Evolutionary conservation across 768 basidiomycete genomes (phyloP).

Genomic region (Asterophora lycoperdoides): DNA sequence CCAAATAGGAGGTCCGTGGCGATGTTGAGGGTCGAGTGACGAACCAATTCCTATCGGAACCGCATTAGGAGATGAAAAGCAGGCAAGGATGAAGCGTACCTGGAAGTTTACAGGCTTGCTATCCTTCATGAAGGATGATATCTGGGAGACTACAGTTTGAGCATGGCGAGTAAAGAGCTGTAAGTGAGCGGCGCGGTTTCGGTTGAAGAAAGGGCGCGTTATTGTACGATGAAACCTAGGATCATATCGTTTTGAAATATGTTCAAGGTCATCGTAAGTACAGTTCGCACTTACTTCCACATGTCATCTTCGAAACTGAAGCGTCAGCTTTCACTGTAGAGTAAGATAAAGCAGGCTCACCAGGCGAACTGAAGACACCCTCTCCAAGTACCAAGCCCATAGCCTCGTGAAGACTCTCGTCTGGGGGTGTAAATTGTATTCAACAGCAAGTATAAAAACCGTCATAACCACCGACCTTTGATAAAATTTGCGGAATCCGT

Average conservation of each 20-base stretch:
- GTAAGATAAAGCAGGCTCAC: conserved; percentile 19
- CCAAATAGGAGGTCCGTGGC: conserved; percentile 58
- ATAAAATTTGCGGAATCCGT: conserved; percentile 15
- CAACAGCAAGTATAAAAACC: too few relatives aligned
- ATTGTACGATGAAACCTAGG: conserved; percentile 46
- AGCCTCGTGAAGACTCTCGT: conserved; percentile 6
- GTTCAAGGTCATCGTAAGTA: neutral
- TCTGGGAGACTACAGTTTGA: conserved; percentile 28
- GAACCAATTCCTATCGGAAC: conserved; percentile 35
- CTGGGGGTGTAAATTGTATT: too few relatives aligned
- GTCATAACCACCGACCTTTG: conserved; percentile 10
- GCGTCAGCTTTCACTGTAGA: neutral
- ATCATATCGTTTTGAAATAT: neutral
- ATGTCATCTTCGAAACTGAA: conserved; percentile 29
- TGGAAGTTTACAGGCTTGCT: conserved; percentile 38
- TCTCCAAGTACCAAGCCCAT: conserved; percentile 18
- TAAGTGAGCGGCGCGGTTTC: conserved; percentile 35
- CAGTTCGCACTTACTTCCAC: conserved; percentile 37
- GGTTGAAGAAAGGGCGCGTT: conserved; percentile 47
- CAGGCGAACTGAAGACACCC: conserved; percentile 56
- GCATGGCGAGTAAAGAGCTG: conserved; percentile 38
- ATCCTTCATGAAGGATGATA: conserved; percentile 26
- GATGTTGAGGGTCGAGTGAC: conserved; percentile 48
- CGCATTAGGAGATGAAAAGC: neutral
- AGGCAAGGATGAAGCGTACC: conserved; percentile 16